These are phyloP conservation scores for Tilletia caries DNA, from an alignment of 1,284 basidiomycete genomes.

Conservation along the genomic window DNA sequence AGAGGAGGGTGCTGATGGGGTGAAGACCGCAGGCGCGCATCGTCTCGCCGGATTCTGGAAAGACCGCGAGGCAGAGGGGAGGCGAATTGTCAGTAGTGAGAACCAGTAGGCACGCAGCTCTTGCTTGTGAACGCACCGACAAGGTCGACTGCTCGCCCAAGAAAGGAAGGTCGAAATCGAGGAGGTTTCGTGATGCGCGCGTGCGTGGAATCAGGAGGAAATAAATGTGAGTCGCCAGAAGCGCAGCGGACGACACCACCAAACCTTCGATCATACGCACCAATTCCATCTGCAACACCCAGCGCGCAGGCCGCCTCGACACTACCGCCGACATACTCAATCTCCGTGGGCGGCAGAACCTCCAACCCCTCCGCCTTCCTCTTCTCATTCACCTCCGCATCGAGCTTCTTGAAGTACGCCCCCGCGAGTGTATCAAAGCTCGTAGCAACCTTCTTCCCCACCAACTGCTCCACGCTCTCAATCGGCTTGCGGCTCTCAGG, in stretches of 20 bases:
- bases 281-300: conserved; percentile 91
- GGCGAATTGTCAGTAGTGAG: background rate
- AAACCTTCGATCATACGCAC: conserved; percentile 59
- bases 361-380: conserved; percentile 53
- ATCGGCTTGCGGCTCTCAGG: conserved; percentile 59
- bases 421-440: conserved; percentile 83
- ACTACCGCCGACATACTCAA: conserved; percentile 94
- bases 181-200: background rate
- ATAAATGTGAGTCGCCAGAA: no score
- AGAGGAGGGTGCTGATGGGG: conserved; percentile 74
- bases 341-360: conserved; percentile 62
- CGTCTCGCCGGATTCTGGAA: conserved; percentile 90
- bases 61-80: background rate
- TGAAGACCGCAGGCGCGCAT: conserved; percentile 97
- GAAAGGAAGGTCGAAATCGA: background rate
- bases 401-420: conserved; percentile 73
- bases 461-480: conserved; percentile 72
- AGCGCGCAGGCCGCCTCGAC: conserved; percentile 97
- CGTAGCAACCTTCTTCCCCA: conserved; percentile 88
- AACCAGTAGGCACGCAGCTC: background rate
- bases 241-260: no score
- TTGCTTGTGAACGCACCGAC: conserved; percentile 22
- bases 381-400: conserved; percentile 59
- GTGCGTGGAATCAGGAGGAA: no score
- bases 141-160: conserved; percentile 31